Evolutionary conservation across 257 asterid species (phyloP).

Genomic region (Nicotiana attenuata): DNA sequence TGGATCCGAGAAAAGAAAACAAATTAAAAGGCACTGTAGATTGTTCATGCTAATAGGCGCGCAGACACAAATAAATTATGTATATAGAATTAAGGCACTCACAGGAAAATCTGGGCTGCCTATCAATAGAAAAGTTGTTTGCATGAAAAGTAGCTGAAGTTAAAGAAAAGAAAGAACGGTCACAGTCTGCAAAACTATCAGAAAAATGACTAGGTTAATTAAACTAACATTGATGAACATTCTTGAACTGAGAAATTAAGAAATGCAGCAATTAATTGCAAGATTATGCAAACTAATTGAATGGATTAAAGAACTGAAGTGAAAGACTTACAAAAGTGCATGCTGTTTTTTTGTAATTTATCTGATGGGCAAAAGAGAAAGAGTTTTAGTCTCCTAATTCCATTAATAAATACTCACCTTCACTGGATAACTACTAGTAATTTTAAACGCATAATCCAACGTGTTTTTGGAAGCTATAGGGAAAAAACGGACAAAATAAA

Average conservation of each 20-base stretch:
- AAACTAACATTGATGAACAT: neutral
- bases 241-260: neutral
- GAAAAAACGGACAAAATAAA: neutral
- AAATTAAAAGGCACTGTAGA: too few species aligned
- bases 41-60: too few species aligned
- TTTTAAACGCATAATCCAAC: neutral
- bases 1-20: too few species aligned
- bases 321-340: neutral
- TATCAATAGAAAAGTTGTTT: neutral
- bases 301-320: neutral
- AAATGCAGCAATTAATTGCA: neutral
- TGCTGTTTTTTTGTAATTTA: neutral
- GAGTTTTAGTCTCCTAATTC: neutral
- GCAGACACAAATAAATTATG: too few species aligned
- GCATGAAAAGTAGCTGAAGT: neutral
- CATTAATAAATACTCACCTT: neutral
- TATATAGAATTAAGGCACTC: neutral
- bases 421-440: neutral
- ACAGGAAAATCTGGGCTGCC: neutral
- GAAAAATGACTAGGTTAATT: too few species aligned
- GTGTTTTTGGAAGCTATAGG: neutral
- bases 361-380: neutral
- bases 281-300: neutral
- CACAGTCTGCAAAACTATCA: neutral
- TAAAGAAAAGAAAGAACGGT: neutral